Conservation (phyloP, 345 rosid genomes). For the Salix brachista region DNA sequence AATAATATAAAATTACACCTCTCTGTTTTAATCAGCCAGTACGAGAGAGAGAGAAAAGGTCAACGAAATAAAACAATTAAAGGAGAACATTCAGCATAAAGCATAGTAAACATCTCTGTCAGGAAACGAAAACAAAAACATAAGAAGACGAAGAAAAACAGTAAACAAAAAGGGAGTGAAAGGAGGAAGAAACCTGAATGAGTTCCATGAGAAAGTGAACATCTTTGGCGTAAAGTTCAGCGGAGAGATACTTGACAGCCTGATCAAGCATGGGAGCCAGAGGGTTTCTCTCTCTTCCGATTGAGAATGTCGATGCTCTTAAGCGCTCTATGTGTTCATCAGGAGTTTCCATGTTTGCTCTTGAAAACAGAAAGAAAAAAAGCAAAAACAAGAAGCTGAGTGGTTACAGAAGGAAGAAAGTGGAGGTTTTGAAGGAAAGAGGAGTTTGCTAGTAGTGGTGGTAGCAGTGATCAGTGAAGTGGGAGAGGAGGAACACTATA, state of each 20-base stretch:
- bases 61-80: neutral
- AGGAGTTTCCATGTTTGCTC: conserved; percentile 23
- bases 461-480: neutral
- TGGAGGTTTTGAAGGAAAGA: neutral
- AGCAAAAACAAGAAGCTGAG: neutral
- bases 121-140: neutral
- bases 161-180: neutral
- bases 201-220: conserved; percentile 77
- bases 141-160: neutral
- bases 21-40: neutral
- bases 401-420: neutral
- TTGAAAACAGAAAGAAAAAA: neutral
- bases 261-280: conserved; percentile 54
- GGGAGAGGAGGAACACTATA: neutral
- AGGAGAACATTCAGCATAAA: neutral
- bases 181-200: conserved; percentile 40
- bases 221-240: conserved; percentile 64
- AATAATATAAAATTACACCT: too few species aligned
- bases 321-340: conserved; percentile 47
- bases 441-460: neutral
- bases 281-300: conserved; percentile 51
- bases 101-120: neutral
- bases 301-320: conserved; percentile 44
- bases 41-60: neutral
- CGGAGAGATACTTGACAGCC: conserved; percentile 57